These are phyloP conservation scores for Sanguinoderma infundibulare DNA, from an alignment of 1,284 basidiomycete genomes.

Conservation along the genomic window DNA sequence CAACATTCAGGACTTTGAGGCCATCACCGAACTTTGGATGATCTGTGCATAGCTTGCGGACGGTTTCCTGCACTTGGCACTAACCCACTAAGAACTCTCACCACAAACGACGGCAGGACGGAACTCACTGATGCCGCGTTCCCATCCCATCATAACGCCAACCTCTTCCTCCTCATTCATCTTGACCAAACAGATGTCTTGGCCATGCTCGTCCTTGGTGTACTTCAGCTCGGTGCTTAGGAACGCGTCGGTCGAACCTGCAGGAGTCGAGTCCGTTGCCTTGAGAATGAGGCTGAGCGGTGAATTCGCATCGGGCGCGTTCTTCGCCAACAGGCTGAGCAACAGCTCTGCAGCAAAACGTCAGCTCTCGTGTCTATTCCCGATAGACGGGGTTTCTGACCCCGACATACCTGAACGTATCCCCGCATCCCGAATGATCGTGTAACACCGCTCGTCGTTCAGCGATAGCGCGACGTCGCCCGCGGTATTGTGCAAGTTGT, in stretches of 20 bases:
- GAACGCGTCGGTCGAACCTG: slow-evolving; percentile 79
- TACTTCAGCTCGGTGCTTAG: slow-evolving; percentile 76
- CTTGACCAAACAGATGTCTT: slow-evolving; percentile 81
- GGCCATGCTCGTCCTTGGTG: slow-evolving; percentile 73
- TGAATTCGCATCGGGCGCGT: slow-evolving; percentile 38
- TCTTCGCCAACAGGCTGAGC: slow-evolving; percentile 60
- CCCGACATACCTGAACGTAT: slow-evolving; percentile 73
- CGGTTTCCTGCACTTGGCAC: slow-evolving; percentile 69
- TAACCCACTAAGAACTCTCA: slow-evolving; percentile 30
- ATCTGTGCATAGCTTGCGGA: slow-evolving; percentile 57
- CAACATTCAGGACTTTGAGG: slow-evolving; percentile 86
- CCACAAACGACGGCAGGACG: neutral
- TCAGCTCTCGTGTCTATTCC: neutral
- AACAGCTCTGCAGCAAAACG: slow-evolving; percentile 57
- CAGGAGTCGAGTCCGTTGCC: slow-evolving; percentile 66
- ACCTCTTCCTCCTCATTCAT: slow-evolving; percentile 74
- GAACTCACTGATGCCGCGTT: slow-evolving; percentile 73
- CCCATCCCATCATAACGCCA: slow-evolving; percentile 98
- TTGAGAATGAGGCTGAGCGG: slow-evolving; percentile 56
- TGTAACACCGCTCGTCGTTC: slow-evolving; percentile 79
- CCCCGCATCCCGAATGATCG: slow-evolving; percentile 82
- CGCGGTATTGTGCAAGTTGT: slow-evolving; percentile 80
- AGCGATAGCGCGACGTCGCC: slow-evolving; percentile 88
- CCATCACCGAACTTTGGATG: slow-evolving; percentile 53
- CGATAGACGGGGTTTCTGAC: too few relatives aligned